A percentile compares a stretch with the other conserved stretches of the same genome.
Conservation (phyloP, 345 rosid species). For the Reutealis trisperma region DNA sequence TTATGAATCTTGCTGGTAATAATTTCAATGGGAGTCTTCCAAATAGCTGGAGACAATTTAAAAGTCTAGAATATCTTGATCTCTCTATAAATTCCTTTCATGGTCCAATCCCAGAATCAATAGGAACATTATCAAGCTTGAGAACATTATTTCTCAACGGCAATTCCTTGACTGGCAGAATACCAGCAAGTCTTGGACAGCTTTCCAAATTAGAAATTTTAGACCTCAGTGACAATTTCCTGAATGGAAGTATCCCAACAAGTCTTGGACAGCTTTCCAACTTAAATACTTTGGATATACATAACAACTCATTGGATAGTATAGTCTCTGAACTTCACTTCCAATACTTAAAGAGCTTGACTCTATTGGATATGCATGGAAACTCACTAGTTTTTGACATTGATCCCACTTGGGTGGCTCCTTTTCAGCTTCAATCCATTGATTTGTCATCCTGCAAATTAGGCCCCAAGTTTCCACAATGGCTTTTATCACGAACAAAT, state of each 20-base stretch:
- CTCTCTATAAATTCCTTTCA: conserved; percentile 1
- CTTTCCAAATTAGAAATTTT: conserved; percentile 12
- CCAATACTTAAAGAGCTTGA: conserved; percentile 7
- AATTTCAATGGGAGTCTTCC: conserved; percentile 17
- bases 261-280: conserved; percentile 25
- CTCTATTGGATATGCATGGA: background rate
- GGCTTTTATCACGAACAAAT: conserved; percentile 1
- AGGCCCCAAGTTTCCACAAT: conserved; percentile 20
- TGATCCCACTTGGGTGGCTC: conserved; percentile 7
- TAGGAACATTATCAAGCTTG: conserved; percentile 17
- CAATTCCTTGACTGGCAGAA: conserved; percentile 25
- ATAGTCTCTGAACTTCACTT: conserved; percentile 16
- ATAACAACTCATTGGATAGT: conserved; percentile 19
- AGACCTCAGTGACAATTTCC: conserved; percentile 9
- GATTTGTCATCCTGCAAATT: background rate
- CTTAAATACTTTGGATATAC: conserved; percentile 2
- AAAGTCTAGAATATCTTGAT: conserved; percentile 3
- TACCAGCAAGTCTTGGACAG: conserved; percentile 25
- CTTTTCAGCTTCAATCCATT: background rate
- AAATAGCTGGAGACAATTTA: conserved; percentile 7
- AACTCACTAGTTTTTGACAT: background rate
- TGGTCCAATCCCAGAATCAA: conserved; percentile 20
- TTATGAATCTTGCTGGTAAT: conserved; percentile 12
- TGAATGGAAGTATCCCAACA: conserved; percentile 27
- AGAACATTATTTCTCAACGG: background rate